Evolutionary conservation across 805 yeast species (phyloP).

Genomic region (Starmerella asiatica): DNA sequence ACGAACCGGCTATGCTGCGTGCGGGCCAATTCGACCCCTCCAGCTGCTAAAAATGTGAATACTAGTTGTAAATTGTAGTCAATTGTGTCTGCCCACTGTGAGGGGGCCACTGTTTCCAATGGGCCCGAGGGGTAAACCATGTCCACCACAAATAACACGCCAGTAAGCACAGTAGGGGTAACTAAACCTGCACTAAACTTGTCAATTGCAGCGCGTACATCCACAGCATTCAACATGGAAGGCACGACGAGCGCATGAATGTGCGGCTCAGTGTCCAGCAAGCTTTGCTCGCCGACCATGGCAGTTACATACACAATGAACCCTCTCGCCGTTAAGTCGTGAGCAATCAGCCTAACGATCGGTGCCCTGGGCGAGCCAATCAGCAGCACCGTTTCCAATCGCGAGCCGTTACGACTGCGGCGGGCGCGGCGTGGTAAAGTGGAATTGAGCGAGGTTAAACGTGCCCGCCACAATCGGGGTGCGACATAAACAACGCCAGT

Average conservation of each 20-base stretch:
- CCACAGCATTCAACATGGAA: slow-evolving; percentile 35
- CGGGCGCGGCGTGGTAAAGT: slow-evolving; percentile 30
- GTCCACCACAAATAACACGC: slow-evolving; percentile 58
- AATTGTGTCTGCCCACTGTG: slow-evolving; percentile 39
- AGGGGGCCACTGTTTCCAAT: slow-evolving; percentile 39
- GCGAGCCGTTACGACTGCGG: slow-evolving; percentile 51
- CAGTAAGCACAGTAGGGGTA: slow-evolving; percentile 45
- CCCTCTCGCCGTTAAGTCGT: slow-evolving; percentile 65
- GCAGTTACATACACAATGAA: slow-evolving; percentile 68
- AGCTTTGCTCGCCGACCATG: slow-evolving; percentile 44
- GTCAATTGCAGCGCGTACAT: slow-evolving; percentile 36
- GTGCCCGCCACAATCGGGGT: neutral
- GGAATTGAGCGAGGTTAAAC: neutral
- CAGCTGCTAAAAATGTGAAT: slow-evolving; percentile 39
- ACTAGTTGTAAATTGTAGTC: slow-evolving; percentile 37
- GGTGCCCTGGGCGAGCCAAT: slow-evolving; percentile 71
- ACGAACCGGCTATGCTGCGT: slow-evolving; percentile 38
- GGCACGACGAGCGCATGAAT: slow-evolving; percentile 49
- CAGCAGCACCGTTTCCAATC: slow-evolving; percentile 60
- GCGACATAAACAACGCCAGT: neutral
- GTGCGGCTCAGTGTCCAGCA: slow-evolving; percentile 43
- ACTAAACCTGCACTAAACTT: slow-evolving; percentile 39
- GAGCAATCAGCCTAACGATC: slow-evolving; percentile 51
- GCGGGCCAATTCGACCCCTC: slow-evolving; percentile 42
- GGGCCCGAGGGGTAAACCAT: slow-evolving; percentile 57